Conservation (phyloP, 768 basidiomycete species). For the button mushroom (Agaricus bisporus) region DNA sequence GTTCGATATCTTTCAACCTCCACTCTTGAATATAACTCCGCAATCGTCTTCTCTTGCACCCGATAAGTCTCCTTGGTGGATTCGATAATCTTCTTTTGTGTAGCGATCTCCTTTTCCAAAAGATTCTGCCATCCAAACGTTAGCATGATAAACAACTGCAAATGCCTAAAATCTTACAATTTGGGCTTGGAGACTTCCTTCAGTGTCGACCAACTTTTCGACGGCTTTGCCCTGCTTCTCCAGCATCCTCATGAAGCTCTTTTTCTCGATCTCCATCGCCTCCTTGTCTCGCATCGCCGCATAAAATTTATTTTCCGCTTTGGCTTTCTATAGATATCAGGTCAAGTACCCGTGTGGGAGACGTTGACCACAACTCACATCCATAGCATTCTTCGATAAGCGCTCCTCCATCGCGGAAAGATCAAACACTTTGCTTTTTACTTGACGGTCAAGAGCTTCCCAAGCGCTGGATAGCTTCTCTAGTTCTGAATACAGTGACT, state of each 20-base stretch:
- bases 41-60: slow-evolving; percentile 23
- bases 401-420: slow-evolving; percentile 71
- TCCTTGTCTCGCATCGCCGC: slow-evolving; percentile 88
- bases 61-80: slow-evolving; percentile 19
- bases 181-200: slow-evolving; percentile 53
- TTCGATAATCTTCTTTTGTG: slow-evolving; percentile 25
- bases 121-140: slow-evolving; percentile 8
- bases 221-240: slow-evolving; percentile 50
- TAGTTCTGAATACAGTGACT: slow-evolving; percentile 75
- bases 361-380: slow-evolving; percentile 42
- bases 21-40: slow-evolving; percentile 25
- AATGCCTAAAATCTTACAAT: slow-evolving; percentile 38
- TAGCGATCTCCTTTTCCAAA: slow-evolving; percentile 40
- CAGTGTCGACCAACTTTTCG: slow-evolving; percentile 58
- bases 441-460: slow-evolving; percentile 76
- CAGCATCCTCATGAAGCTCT: slow-evolving; percentile 44
- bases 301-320: slow-evolving; percentile 93
- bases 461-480: slow-evolving; percentile 83
- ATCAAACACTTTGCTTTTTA: slow-evolving; percentile 82
- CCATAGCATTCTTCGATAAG: slow-evolving; percentile 54
- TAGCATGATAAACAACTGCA: background rate
- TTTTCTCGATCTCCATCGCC: slow-evolving; percentile 69
- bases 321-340: slow-evolving; percentile 68
- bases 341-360: background rate
- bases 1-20: slow-evolving; percentile 33